Evolutionary conservation across 2,329 filamentous ascomycete species (phyloP).

Genomic region (Rutstroemia sp.): DNA sequence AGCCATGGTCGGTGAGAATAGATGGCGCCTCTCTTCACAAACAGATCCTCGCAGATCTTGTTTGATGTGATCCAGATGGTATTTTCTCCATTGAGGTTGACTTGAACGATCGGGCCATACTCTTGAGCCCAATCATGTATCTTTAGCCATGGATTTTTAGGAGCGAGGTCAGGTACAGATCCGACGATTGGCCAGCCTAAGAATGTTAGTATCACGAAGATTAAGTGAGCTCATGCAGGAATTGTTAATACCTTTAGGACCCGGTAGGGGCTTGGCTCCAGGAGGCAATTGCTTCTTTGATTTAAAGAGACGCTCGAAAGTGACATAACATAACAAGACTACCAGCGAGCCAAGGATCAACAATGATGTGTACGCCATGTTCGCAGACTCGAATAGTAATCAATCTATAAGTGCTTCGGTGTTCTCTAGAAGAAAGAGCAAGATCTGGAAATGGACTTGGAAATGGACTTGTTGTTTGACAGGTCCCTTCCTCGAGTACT

Average conservation of each 20-base stretch:
- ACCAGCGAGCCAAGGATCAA: neutral
- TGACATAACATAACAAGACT: constrained; percentile 2
- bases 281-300: constrained; percentile 5
- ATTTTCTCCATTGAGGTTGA: constrained; percentile 35
- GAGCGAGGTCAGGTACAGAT: constrained; percentile 12
- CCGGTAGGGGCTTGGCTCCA: constrained; percentile 11
- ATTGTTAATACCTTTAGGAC: constrained; percentile 11
- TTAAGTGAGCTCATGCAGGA: neutral
- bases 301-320: constrained; percentile 1
- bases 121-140: constrained; percentile 32
- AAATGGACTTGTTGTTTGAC: neutral
- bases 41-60: constrained; percentile 35
- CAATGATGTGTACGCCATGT: constrained; percentile 3
- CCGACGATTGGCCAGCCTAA: constrained; percentile 14
- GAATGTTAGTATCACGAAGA: neutral
- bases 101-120: constrained; percentile 36
- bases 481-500: neutral
- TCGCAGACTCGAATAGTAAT: neutral
- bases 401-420: no score
- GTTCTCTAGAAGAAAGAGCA: neutral
- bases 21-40: constrained; percentile 34
- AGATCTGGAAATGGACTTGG: neutral
- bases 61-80: constrained; percentile 34
- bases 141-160: constrained; percentile 33
- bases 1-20: constrained; percentile 23